Conservation (phyloP, 1,284 basidiomycete species). For the Gastroboletus turbinatus region DNA sequence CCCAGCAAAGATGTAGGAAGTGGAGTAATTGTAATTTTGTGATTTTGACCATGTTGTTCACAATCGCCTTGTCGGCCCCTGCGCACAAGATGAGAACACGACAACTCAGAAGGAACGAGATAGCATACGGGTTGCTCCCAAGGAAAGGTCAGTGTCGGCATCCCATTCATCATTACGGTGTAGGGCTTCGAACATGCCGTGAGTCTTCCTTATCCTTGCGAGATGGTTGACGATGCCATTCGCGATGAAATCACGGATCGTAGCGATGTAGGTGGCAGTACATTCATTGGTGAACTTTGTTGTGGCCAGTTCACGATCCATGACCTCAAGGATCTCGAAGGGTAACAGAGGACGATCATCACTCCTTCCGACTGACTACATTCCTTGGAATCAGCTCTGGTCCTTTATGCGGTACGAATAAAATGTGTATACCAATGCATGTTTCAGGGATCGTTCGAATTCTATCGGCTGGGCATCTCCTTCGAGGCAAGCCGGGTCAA, state of each 20-base stretch:
- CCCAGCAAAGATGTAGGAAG: conserved; percentile 89
- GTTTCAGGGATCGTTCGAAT: conserved; percentile 84
- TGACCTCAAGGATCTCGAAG: conserved; percentile 82
- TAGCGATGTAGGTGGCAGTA: conserved; percentile 75
- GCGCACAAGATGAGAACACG: conserved; percentile 2
- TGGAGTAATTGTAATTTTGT: conserved; percentile 76
- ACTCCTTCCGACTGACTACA: conserved; percentile 63
- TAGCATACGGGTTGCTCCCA: conserved; percentile 68
- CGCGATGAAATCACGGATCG: conserved; percentile 74
- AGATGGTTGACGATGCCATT: conserved; percentile 71
- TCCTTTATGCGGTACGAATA: background rate
- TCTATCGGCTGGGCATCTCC: conserved; percentile 94
- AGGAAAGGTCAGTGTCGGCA: conserved; percentile 71
- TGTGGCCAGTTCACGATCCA: conserved; percentile 62
- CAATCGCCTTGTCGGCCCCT: conserved; percentile 68
- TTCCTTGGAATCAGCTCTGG: background rate
- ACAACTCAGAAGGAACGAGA: conserved; percentile 1
- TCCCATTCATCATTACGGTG: conserved; percentile 80
- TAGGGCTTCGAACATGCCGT: conserved; percentile 85
- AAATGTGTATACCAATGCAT: conserved; percentile 65
- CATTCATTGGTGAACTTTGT: conserved; percentile 69
- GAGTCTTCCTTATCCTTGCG: conserved; percentile 67
- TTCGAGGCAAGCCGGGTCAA: conserved; percentile 95
- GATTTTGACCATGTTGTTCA: conserved; percentile 91
- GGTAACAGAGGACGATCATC: conserved; percentile 73